phyloP scores from a whole-genome alignment of 106 monocot species.

The Allium fistulosum region DNA sequence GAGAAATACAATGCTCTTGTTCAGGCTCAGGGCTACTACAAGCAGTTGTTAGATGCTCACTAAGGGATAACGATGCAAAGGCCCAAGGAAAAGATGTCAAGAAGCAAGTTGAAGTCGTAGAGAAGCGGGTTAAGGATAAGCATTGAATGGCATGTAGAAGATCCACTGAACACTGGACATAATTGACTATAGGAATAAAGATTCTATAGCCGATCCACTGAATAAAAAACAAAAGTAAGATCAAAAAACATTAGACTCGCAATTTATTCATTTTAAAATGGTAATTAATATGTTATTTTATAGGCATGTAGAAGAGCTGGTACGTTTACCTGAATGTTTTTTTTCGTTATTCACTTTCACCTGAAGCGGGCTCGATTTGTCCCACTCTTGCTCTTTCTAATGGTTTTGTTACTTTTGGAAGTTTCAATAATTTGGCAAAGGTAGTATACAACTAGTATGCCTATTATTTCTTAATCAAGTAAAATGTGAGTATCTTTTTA shows the following conservation, averaged over 20 bases:
- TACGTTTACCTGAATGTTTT: conserved; percentile 83
- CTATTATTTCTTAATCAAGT: no score
- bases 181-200: conserved; percentile 91
- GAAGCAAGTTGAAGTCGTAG: no score
- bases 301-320: conserved; percentile 94
- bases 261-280: neutral
- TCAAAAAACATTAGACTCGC: neutral
- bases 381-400: conserved; percentile 73
- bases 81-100: no score
- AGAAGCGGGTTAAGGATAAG: no score
- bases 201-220: conserved; percentile 72
- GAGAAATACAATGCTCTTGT: no score
- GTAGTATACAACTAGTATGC: conserved; percentile 13
- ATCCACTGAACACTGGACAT: neutral
- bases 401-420: conserved; percentile 96
- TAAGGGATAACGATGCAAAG: no score
- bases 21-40: no score
- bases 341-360: conserved; percentile 89
- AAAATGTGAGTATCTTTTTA: no score
- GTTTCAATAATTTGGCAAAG: conserved; percentile 99
- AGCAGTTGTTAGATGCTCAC: no score
- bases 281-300: conserved; percentile 10
- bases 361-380: conserved; percentile 83
- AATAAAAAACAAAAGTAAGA: conserved; percentile 71
- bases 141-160: no score